These are phyloP conservation scores for Cantharellus anzutake DNA, from an alignment of 768 basidiomycete species.

Conservation along the genomic window DNA sequence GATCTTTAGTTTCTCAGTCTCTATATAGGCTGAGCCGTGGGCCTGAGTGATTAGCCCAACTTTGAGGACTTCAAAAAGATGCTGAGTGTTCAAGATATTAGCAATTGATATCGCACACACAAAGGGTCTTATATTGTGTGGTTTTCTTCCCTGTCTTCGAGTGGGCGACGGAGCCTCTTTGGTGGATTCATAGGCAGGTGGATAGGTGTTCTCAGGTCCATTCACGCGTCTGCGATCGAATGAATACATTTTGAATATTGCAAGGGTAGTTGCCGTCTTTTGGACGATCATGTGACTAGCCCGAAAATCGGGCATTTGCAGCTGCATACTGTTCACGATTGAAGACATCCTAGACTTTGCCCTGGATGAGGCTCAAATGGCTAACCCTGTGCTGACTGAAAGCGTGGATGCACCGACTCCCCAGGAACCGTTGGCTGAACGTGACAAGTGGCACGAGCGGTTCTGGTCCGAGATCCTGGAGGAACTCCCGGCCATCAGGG, in stretches of 20 bases:
- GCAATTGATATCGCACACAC: slow-evolving; percentile 28
- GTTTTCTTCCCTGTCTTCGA: slow-evolving; percentile 30
- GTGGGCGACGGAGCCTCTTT: slow-evolving; percentile 11
- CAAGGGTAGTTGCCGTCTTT: no score
- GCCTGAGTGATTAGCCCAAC: slow-evolving; percentile 84
- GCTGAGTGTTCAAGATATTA: neutral
- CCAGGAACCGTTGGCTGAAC: no score
- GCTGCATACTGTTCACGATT: no score
- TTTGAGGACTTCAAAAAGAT: slow-evolving; percentile 47
- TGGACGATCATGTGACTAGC: no score
- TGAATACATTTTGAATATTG: neutral
- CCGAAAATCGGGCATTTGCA: no score
- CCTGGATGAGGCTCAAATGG: no score
- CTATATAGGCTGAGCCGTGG: slow-evolving; percentile 93
- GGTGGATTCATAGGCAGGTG: slow-evolving; percentile 38
- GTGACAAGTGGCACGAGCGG: no score
- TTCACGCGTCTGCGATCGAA: slow-evolving; percentile 81
- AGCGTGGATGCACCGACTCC: no score
- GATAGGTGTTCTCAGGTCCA: slow-evolving; percentile 69
- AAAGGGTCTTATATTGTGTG: slow-evolving; percentile 64
- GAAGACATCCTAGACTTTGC: no score
- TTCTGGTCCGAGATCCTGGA: no score
- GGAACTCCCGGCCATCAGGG: no score
- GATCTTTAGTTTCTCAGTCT: slow-evolving; percentile 79
- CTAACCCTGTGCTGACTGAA: no score